Percentiles rank a stretch among this genome's conserved stretches.
Conservation (phyloP, 2,329 filamentous ascomycete genomes). For the Ophiocordyceps camponoti-saundersi region DNA sequence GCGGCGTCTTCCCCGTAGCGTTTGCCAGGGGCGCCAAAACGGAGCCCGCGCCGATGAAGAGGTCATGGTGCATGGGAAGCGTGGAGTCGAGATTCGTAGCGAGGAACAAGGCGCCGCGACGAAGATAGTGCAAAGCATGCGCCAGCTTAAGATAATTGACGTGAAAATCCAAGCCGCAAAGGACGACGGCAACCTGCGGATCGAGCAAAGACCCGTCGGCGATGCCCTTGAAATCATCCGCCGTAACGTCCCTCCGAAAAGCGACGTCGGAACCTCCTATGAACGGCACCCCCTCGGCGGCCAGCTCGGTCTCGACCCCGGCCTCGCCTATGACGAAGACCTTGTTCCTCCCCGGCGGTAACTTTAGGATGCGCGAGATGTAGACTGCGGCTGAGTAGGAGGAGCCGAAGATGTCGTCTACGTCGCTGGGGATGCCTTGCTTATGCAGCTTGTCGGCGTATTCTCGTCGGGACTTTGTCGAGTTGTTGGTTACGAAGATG, state of each 20-base stretch:
- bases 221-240: constrained; percentile 64
- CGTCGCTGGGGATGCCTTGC: constrained; percentile 61
- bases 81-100: constrained; percentile 91
- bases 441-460: constrained; percentile 81
- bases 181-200: constrained; percentile 74
- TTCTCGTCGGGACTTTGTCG: constrained; percentile 82
- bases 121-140: constrained; percentile 72
- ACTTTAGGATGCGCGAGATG: constrained; percentile 78
- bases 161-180: constrained; percentile 85
- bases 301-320: constrained; percentile 80
- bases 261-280: constrained; percentile 75
- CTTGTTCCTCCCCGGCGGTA: constrained; percentile 67
- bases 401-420: constrained; percentile 90
- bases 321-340: constrained; percentile 87
- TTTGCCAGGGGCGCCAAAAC: constrained; percentile 62
- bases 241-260: constrained; percentile 60
- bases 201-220: constrained; percentile 64
- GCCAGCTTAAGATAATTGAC: constrained; percentile 88
- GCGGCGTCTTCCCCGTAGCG: constrained; percentile 51
- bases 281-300: constrained; percentile 59
- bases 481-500: constrained; percentile 98
- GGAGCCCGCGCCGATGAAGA: constrained; percentile 86
- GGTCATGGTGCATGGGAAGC: constrained; percentile 59
- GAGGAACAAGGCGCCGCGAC: constrained; percentile 66
- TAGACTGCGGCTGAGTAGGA: constrained; percentile 93